Evolutionary conservation across 2,329 filamentous ascomycete species (phyloP).

Genomic region (Aspergillus eucalypticola): DNA sequence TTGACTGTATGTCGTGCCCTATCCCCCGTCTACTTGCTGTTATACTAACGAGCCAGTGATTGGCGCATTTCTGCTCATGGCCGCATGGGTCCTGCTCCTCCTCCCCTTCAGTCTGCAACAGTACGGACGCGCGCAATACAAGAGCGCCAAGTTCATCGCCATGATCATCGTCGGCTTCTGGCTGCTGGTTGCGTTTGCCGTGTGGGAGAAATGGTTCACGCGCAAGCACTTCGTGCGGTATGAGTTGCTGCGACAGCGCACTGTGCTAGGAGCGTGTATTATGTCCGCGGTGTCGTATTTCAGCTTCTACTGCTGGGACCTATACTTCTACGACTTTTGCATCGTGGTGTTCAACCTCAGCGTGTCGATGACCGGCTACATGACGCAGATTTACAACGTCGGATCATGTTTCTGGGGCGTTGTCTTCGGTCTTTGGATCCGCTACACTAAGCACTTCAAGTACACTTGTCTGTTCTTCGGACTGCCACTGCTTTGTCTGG

Average conservation of each 20-base stretch:
- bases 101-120: slow-evolving; percentile 62
- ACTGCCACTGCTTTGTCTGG: slow-evolving; percentile 54
- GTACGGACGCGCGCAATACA: slow-evolving; percentile 41
- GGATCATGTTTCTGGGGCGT: slow-evolving; percentile 55
- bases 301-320: slow-evolving; percentile 55
- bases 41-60: slow-evolving; percentile 20
- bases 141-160: slow-evolving; percentile 49
- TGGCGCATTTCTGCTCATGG: slow-evolving; percentile 45
- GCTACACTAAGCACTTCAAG: slow-evolving; percentile 55
- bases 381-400: slow-evolving; percentile 55
- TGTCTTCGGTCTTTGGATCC: slow-evolving; percentile 52
- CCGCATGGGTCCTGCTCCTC: slow-evolving; percentile 63
- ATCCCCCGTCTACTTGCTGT: slow-evolving; percentile 39
- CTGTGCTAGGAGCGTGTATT: slow-evolving; percentile 54
- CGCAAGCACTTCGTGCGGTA: slow-evolving; percentile 57
- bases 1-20: slow-evolving; percentile 58
- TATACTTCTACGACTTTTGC: slow-evolving; percentile 57
- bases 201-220: slow-evolving; percentile 58
- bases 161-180: slow-evolving; percentile 56
- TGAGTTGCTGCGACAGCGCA: slow-evolving; percentile 51
- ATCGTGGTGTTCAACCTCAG: slow-evolving; percentile 54
- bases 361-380: slow-evolving; percentile 47
- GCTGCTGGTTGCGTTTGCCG: slow-evolving; percentile 54
- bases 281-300: slow-evolving; percentile 51
- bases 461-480: slow-evolving; percentile 53